phyloP scores from a whole-genome alignment of 2,329 filamentous ascomycete genomes.

The Fusarium torreyae region DNA sequence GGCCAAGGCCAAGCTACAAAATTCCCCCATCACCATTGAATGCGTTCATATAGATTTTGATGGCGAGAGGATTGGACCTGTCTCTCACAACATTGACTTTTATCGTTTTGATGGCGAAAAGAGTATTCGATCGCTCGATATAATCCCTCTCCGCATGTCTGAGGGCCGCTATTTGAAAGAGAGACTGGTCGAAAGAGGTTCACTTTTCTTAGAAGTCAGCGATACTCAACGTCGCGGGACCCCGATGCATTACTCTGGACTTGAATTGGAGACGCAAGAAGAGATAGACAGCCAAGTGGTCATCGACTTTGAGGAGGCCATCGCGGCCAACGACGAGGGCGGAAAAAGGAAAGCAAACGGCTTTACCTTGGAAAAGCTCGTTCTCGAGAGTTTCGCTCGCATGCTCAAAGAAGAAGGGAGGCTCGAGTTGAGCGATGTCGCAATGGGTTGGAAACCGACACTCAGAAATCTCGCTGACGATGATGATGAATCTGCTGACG shows the following conservation, averaged over 20 bases:
- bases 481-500: too few species aligned
- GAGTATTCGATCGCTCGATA: background rate
- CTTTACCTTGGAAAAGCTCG: background rate
- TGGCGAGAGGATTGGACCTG: background rate
- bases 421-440: accelerated
- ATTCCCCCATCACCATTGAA: background rate
- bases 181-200: background rate
- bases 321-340: background rate
- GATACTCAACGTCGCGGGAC: background rate
- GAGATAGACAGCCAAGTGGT: background rate
- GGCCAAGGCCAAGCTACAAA: background rate
- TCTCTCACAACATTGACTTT: background rate
- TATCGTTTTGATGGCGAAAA: background rate
- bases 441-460: background rate
- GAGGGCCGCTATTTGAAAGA: background rate
- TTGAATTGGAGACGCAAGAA: background rate
- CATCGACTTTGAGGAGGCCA: background rate
- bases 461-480: background rate
- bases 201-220: accelerated
- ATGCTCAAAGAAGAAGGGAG: background rate
- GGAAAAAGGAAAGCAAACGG: background rate
- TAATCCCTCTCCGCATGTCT: background rate
- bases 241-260: background rate
- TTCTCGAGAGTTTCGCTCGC: background rate
- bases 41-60: background rate